These are phyloP conservation scores for Populus deltoides DNA, from an alignment of 345 rosid species.

Conservation along the genomic window DNA sequence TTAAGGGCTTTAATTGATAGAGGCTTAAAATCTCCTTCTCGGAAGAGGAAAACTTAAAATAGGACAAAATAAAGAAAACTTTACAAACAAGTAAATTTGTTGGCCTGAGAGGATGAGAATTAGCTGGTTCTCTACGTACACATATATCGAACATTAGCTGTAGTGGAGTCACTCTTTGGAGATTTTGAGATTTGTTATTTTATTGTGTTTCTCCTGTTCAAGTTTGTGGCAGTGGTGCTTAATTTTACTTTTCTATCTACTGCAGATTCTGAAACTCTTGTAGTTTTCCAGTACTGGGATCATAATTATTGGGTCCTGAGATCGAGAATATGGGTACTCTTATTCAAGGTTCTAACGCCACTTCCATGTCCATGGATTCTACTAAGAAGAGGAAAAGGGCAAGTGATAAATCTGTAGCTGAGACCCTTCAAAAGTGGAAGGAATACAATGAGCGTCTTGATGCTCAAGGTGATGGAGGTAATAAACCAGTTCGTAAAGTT, in stretches of 20 bases:
- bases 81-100: neutral
- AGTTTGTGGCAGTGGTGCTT: neutral
- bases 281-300: neutral
- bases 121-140: neutral
- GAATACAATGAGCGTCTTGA: slow-evolving; percentile 40
- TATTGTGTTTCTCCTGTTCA: neutral
- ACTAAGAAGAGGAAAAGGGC: slow-evolving; percentile 58
- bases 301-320: neutral
- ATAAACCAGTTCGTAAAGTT: slow-evolving; percentile 32
- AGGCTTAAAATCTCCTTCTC: neutral
- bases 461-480: slow-evolving; percentile 18
- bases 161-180: neutral
- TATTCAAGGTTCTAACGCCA: slow-evolving; percentile 15
- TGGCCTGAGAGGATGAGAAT: neutral
- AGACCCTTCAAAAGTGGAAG: slow-evolving; percentile 63
- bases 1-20: neutral
- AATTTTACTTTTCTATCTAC: neutral
- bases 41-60: neutral
- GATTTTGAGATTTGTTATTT: neutral
- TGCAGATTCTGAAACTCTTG: slow-evolving; percentile 5
- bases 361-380: slow-evolving; percentile 19
- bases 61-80: neutral
- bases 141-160: neutral
- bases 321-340: slow-evolving; percentile 27
- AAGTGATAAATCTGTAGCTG: slow-evolving; percentile 40